Percentiles rank a stretch among this genome's conserved stretches.
Conservation (phyloP, 2,329 filamentous ascomycete species). For the Clarireedia hainanense region DNA sequence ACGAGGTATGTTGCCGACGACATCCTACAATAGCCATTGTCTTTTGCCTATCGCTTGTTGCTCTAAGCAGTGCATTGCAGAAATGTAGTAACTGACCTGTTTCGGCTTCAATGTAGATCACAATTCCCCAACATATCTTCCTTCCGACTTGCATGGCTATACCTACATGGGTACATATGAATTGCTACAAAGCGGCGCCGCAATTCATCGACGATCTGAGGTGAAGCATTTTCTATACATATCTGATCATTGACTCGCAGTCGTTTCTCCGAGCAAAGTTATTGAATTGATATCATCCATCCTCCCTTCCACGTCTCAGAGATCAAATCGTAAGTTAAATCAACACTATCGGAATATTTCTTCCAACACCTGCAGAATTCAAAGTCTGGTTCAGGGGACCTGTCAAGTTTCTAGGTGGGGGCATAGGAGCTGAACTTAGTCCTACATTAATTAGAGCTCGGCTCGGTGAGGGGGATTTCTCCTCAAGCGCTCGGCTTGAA, state of each 20-base stretch:
- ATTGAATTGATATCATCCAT: background rate
- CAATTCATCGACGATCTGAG: background rate
- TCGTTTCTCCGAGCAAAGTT: background rate
- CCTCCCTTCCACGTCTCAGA: background rate
- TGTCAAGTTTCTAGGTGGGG: background rate
- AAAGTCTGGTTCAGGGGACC: background rate
- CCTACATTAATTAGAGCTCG: background rate
- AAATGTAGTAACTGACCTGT: background rate
- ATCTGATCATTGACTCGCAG: background rate
- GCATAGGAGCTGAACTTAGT: background rate
- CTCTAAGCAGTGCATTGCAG: background rate
- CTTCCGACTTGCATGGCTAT: background rate
- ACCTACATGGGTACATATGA: background rate
- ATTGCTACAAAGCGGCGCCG: background rate
- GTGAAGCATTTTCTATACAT: background rate
- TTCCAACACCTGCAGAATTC: background rate
- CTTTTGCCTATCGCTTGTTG: background rate
- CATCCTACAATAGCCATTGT: background rate
- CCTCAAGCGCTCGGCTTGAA: no score
- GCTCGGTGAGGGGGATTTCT: background rate
- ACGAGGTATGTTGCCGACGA: background rate
- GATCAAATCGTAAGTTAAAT: background rate
- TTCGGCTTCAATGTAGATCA: background rate
- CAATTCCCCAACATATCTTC: background rate
- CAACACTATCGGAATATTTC: background rate